These are phyloP conservation scores for Lichtheimia ornata DNA, from an alignment of 371 early-diverging fungal species.

Conservation along the genomic window DNA sequence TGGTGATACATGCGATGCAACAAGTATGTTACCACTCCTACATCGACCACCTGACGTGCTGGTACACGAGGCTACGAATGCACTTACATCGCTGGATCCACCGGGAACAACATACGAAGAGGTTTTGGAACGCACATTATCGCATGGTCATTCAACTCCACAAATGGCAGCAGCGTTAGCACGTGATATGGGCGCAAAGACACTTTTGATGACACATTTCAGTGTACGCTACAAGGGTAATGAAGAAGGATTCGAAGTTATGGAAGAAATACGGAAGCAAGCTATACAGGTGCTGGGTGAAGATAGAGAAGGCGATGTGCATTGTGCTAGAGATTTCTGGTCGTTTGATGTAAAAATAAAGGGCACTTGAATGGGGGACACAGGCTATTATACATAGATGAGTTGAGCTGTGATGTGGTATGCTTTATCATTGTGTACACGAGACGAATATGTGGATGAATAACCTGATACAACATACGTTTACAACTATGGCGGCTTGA, in stretches of 20 bases:
- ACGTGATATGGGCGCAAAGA: constrained; percentile 37
- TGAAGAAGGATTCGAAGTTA: constrained; percentile 40
- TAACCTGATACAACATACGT: too few relatives aligned
- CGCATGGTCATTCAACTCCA: constrained; percentile 67
- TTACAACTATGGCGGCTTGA: too few relatives aligned
- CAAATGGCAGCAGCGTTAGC: constrained; percentile 63
- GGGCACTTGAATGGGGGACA: too few relatives aligned
- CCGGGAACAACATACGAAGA: constrained; percentile 4
- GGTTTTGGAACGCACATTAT: constrained; percentile 35
- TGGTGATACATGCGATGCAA: constrained; percentile 59
- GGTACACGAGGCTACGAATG: constrained; percentile 68
- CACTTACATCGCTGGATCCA: constrained; percentile 40
- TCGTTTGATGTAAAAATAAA: constrained; percentile 32
- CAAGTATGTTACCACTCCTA: constrained; percentile 19
- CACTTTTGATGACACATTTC: constrained; percentile 61
- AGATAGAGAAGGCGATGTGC: constrained; percentile 31
- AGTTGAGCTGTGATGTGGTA: too few relatives aligned
- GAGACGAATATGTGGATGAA: too few relatives aligned
- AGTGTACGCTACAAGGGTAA: constrained; percentile 60
- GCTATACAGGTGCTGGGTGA: constrained; percentile 43
- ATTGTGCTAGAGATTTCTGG: constrained; percentile 52
- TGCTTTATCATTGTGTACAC: too few relatives aligned
- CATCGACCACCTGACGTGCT: constrained; percentile 30
- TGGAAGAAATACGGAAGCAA: constrained; percentile 56
- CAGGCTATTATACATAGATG: too few relatives aligned